A percentile compares a stretch with the other conserved stretches of the same genome.
These are phyloP conservation scores for Sugiyamaella xylanicola DNA, from an alignment of 1,139 yeast species.

Conservation along the genomic window DNA sequence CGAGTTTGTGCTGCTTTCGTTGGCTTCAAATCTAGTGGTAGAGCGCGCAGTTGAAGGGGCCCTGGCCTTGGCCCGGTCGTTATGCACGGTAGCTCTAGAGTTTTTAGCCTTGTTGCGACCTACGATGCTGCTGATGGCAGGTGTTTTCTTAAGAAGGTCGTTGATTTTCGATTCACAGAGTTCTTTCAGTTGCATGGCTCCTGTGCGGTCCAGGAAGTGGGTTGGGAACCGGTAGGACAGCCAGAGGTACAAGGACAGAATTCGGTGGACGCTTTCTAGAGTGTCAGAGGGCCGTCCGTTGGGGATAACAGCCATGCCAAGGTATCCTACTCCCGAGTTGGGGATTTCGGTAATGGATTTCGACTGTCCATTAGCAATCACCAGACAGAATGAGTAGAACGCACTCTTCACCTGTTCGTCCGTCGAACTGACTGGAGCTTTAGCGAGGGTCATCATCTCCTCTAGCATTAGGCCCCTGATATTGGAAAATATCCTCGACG, in stretches of 20 bases:
- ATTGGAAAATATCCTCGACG: slow-evolving; percentile 35
- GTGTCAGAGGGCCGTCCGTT: slow-evolving; percentile 24
- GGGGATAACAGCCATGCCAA: slow-evolving; percentile 24
- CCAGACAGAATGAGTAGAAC: slow-evolving; percentile 37
- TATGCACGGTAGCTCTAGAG: background rate
- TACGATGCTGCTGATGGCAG: slow-evolving; percentile 3
- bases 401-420: slow-evolving; percentile 30
- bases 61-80: background rate
- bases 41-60: background rate
- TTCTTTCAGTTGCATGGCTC: slow-evolving; percentile 66
- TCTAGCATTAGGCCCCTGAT: slow-evolving; percentile 39
- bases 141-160: slow-evolving; percentile 26
- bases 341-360: slow-evolving; percentile 38
- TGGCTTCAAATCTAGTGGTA: too few relatives aligned
- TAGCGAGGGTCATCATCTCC: slow-evolving; percentile 37
- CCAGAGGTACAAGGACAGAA: slow-evolving; percentile 78
- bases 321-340: slow-evolving; percentile 27
- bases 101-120: slow-evolving; percentile 3
- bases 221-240: slow-evolving; percentile 83
- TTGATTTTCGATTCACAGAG: slow-evolving; percentile 40
- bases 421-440: slow-evolving; percentile 41
- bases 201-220: slow-evolving; percentile 71
- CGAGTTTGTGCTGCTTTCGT: too few relatives aligned
- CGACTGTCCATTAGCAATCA: slow-evolving; percentile 38
- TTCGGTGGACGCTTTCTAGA: slow-evolving; percentile 54